Percentiles rank a stretch among this genome's conserved stretches.
Conservation (phyloP, 495 filamentous ascomycete genomes). For the Entonaema liquescens region DNA sequence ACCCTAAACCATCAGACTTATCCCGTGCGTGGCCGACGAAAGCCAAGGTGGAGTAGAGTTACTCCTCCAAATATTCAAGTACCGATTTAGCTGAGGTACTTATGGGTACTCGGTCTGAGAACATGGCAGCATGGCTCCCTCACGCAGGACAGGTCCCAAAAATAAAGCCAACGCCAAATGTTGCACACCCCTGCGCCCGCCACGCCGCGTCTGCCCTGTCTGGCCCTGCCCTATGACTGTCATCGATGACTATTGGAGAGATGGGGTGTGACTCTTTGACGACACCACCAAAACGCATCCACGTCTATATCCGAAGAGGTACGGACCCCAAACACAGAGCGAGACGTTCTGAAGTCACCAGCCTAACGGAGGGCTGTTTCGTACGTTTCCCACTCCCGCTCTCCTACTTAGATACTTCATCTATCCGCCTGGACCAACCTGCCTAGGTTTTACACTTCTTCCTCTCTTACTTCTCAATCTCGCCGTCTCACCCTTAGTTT, state of each 20-base stretch:
- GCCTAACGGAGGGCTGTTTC: constrained; percentile 19
- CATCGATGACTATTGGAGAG: constrained; percentile 41
- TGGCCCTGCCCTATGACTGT: constrained; percentile 43
- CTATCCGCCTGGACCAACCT: constrained; percentile 10
- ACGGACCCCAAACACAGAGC: constrained; percentile 38
- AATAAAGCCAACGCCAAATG: constrained; percentile 41
- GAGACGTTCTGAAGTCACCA: constrained; percentile 31
- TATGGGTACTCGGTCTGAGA: constrained; percentile 21
- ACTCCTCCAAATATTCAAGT: constrained; percentile 29
- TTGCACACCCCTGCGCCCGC: constrained; percentile 42
- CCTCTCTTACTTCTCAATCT: constrained; percentile 5
- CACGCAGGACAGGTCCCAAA: constrained; percentile 36
- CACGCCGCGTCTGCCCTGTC: constrained; percentile 43
- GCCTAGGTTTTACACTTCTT: constrained; percentile 4
- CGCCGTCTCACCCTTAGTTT: background rate
- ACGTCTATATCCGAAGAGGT: constrained; percentile 45
- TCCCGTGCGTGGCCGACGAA: constrained; percentile 29
- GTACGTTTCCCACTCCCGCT: constrained; percentile 8
- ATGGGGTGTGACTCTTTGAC: constrained; percentile 45
- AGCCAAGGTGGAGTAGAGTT: constrained; percentile 31
- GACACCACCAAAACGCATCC: constrained; percentile 47
- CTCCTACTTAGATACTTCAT: constrained; percentile 5
- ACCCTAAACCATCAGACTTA: background rate
- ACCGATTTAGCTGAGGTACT: constrained; percentile 34
- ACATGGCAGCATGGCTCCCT: constrained; percentile 11